phyloP scores from a whole-genome alignment of 768 basidiomycete species.

The Heimioporus sp. region DNA sequence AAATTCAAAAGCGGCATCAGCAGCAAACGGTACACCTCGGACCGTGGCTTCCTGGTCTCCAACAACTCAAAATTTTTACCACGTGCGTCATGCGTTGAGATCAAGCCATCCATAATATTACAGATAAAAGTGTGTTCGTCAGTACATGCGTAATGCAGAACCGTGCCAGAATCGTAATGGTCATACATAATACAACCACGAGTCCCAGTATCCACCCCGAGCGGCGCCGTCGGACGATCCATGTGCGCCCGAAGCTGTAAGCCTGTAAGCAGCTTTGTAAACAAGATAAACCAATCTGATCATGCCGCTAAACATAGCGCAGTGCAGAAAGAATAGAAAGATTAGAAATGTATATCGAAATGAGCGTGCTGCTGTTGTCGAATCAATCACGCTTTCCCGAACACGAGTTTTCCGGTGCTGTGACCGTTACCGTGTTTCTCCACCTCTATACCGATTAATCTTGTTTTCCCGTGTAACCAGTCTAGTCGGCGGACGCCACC shows the following conservation, averaged over 20 bases:
- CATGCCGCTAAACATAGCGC: neutral
- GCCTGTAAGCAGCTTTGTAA: neutral
- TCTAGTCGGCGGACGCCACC: slow-evolving; percentile 66
- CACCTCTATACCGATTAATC: slow-evolving; percentile 60
- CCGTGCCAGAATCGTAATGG: slow-evolving; percentile 5
- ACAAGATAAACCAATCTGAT: neutral
- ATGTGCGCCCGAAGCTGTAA: slow-evolving; percentile 9
- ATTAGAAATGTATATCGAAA: neutral
- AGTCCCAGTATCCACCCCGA: slow-evolving; percentile 17
- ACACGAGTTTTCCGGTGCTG: slow-evolving; percentile 48
- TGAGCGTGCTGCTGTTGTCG: slow-evolving; percentile 1
- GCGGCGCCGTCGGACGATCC: slow-evolving; percentile 7
- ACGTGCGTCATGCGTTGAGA: no score
- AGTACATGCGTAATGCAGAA: slow-evolving; percentile 13
- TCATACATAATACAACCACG: slow-evolving; percentile 18
- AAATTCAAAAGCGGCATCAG: no score
- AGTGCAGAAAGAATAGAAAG: neutral
- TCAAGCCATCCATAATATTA: slow-evolving; percentile 11
- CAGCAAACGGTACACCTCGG: no score
- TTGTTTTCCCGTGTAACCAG: slow-evolving; percentile 61
- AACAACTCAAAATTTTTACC: no score
- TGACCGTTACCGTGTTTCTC: slow-evolving; percentile 41
- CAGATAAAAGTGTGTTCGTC: slow-evolving; percentile 16
- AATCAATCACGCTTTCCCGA: slow-evolving; percentile 36
- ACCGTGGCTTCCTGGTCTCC: no score